Percentiles rank a stretch among this genome's conserved stretches.
Conservation (phyloP, 257 asterid species). For the Solanum etuberosum region DNA sequence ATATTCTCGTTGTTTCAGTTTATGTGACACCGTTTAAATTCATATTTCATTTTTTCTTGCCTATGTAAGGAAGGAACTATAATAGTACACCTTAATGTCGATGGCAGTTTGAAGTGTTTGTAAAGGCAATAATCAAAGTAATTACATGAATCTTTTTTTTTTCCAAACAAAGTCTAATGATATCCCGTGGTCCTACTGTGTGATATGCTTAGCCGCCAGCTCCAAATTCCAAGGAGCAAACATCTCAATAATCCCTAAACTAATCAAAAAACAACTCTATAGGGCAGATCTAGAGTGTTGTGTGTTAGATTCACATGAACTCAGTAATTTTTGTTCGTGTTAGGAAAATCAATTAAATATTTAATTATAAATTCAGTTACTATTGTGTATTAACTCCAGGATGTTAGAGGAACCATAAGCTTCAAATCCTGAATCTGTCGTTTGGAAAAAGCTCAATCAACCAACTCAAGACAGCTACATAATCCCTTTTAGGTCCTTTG, state of each 20-base stretch:
- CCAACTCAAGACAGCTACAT: neutral
- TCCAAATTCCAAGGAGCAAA: neutral
- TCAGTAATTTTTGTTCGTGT: neutral
- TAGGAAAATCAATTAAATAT: neutral
- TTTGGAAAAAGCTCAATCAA: neutral
- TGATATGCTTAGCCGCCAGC: neutral
- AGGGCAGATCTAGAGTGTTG: neutral
- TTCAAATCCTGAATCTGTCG: accelerated
- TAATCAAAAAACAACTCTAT: neutral
- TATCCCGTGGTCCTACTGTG: neutral
- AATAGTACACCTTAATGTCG: neutral
- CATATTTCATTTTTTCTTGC: too few relatives aligned
- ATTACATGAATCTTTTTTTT: too few relatives aligned
- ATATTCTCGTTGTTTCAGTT: too few relatives aligned
- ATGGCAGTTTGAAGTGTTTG: neutral
- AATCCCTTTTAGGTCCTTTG: neutral
- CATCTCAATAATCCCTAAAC: neutral
- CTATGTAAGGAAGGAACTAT: neutral
- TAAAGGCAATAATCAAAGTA: neutral
- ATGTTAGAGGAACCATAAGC: too few relatives aligned
- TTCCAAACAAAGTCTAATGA: neutral
- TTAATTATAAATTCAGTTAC: neutral
- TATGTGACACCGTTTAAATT: too few relatives aligned
- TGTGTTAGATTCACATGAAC: neutral
- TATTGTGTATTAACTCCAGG: neutral